Evolutionary conservation across 2,329 filamentous ascomycete species (phyloP), one percentile per base, ranked within the genome.

Genomic region (Cordyceps cateniannulata): DNA sequence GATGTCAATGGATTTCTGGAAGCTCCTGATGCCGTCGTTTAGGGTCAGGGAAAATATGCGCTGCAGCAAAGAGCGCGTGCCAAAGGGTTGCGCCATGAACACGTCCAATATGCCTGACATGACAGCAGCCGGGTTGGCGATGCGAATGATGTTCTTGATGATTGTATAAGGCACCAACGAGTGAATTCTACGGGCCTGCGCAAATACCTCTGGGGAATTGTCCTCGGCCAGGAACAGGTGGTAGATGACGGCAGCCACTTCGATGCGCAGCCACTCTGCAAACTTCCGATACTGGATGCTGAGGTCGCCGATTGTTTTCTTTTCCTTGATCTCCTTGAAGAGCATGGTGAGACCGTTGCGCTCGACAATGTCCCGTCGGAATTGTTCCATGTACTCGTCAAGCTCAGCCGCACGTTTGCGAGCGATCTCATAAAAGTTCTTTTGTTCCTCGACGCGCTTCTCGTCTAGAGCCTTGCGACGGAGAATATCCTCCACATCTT

Each of bases 231-330:
- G 82, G 80, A 99, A 99, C 38, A 99, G 80, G 73, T 99, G 95
- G 71, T 99, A 99, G 62, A 98, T 86, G 24, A 95, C 97, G 45
- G 95, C 95, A 25, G 95, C 95, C 53, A 99, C 88, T 76, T 99
- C 95, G 69, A 99, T 99, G 44, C 95, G 88, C 55, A 98, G 79
- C 95, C 95, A 99, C 73, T 99, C 95, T 20, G 93, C 93, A 71
- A 99, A 98, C 72, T 98, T 99, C 70, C 95, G 90, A 73, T 98
- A 98, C 72, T 98, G 93, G 12, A 96, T 88, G 69, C 91, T 96
- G 58, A 99, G 82, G 66, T 97, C 91, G 65, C 85, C 83, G 58
- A 99, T 93, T 4, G 84, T 91, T 62, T 90, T 82, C 77, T 98
- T 98, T 60, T 92, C 87, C 68, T 89, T 90, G 73, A 99, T 96